Conservation (phyloP, 495 filamentous ascomycete species). For the Cercophora scortea region DNA sequence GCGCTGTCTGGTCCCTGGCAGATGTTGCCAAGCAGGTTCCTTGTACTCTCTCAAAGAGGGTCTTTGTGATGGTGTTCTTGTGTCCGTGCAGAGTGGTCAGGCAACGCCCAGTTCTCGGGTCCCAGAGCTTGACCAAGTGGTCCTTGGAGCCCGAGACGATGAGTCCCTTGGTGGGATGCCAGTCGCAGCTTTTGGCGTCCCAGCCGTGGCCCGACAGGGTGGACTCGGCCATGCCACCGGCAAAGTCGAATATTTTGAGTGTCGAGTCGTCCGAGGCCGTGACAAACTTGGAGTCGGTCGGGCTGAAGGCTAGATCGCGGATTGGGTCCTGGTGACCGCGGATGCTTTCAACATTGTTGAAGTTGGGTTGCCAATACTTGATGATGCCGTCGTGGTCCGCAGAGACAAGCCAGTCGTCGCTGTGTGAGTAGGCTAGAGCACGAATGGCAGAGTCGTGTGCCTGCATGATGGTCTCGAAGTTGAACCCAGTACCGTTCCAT, state of each 20-base stretch:
- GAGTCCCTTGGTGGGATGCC: constrained; percentile 93
- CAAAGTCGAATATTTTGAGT: constrained; percentile 94
- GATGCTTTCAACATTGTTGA: constrained; percentile 95
- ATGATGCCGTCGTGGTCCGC: constrained; percentile 91
- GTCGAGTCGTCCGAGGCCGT: constrained; percentile 91
- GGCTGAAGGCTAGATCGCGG: constrained; percentile 85
- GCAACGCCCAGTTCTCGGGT: constrained; percentile 80
- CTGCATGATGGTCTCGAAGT: constrained; percentile 98
- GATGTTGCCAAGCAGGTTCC: constrained; percentile 83
- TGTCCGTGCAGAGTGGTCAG: constrained; percentile 94
- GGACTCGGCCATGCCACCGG: constrained; percentile 71
- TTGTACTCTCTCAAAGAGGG: constrained; percentile 73
- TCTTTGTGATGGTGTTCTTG: constrained; percentile 91
- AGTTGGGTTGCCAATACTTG: constrained; percentile 99
- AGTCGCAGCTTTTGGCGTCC: constrained; percentile 94
- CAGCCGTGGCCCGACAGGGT: constrained; percentile 84
- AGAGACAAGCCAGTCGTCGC: constrained; percentile 92
- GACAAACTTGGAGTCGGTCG: constrained; percentile 90
- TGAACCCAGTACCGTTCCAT: constrained; percentile 98
- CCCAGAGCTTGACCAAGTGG: constrained; percentile 95
- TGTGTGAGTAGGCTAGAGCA: constrained; percentile 81
- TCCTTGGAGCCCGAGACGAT: constrained; percentile 97
- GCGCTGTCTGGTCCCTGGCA: constrained; percentile 82
- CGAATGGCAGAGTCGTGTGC: constrained; percentile 93
- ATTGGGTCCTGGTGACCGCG: constrained; percentile 86